These are phyloP conservation scores for Globisporangium lucens DNA, from an alignment of 352 stramenopile genomes.

Conservation along the genomic window DNA sequence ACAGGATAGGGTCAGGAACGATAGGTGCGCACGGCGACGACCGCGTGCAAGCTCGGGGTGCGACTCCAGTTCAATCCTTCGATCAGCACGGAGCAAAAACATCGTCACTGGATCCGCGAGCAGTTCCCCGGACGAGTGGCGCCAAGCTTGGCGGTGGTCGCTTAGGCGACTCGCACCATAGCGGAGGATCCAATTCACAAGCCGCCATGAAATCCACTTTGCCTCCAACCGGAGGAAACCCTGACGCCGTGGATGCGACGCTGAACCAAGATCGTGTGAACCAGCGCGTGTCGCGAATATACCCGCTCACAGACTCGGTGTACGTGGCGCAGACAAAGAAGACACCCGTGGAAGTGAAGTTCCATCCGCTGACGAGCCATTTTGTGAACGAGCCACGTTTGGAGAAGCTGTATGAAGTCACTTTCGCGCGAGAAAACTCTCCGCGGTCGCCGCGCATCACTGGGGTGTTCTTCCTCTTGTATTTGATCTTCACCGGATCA, in stretches of 20 bases:
- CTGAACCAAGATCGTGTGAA: conserved; percentile 63
- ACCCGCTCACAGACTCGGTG: conserved; percentile 67
- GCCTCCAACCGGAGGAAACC: neutral
- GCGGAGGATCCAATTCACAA: neutral
- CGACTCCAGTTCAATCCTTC: conserved; percentile 16
- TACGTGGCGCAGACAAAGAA: conserved; percentile 71
- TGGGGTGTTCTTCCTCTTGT: conserved; percentile 64
- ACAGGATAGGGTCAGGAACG: conserved; percentile 18
- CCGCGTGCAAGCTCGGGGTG: conserved; percentile 14
- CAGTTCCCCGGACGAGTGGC: neutral
- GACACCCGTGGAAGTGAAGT: conserved; percentile 73
- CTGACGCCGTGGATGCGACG: conserved; percentile 21
- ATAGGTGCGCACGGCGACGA: conserved; percentile 41
- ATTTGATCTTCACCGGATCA: conserved; percentile 68
- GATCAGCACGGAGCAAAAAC: conserved; percentile 4
- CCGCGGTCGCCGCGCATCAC: conserved; percentile 59
- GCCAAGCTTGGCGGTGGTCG: conserved; percentile 2
- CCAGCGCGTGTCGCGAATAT: conserved; percentile 71
- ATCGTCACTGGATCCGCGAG: conserved; percentile 1
- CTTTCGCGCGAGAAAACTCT: conserved; percentile 77
- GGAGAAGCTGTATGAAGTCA: conserved; percentile 80
- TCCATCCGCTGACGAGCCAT: conserved; percentile 66
- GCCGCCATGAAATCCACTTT: neutral
- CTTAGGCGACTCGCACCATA: conserved; percentile 5
- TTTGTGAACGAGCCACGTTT: conserved; percentile 71